phyloP scores from a whole-genome alignment of 208 protist genomes.

The Leishmania braziliensis region DNA sequence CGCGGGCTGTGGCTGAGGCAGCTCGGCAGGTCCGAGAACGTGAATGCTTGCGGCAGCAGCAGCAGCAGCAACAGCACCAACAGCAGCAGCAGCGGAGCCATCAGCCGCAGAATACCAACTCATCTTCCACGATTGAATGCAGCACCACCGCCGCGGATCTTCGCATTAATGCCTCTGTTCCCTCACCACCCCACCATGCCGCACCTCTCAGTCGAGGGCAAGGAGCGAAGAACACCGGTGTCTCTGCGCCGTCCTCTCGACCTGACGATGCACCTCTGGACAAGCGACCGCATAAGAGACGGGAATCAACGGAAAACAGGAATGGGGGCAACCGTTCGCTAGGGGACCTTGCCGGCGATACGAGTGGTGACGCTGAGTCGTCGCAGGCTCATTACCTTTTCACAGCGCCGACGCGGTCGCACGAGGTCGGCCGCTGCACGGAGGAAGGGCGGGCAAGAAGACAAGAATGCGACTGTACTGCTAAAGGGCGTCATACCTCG shows the following conservation, averaged over 20 bases:
- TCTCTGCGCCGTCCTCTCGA: background rate
- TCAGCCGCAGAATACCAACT: background rate
- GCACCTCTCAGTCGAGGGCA: background rate
- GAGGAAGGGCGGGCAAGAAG: background rate
- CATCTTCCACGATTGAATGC: background rate
- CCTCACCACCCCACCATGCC: background rate
- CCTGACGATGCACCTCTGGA: background rate
- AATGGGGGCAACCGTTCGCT: background rate
- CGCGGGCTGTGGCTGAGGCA: conserved; percentile 26
- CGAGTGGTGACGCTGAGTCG: background rate
- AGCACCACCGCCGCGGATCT: background rate
- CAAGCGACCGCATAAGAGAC: background rate
- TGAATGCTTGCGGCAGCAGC: conserved; percentile 28
- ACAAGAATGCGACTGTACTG: background rate
- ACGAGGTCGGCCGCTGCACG: background rate
- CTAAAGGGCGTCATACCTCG: background rate
- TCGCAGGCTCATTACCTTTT: background rate
- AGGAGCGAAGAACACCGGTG: too few species aligned
- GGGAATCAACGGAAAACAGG: background rate
- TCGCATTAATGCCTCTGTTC: background rate
- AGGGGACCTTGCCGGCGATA: background rate
- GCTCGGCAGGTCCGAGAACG: conserved; percentile 14
- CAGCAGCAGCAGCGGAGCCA: conserved; percentile 13
- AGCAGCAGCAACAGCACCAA: conserved; percentile 18
- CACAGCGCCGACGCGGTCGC: background rate